Evolutionary conservation across 2,329 filamentous ascomycete genomes (phyloP).

Genomic region (Colletotrichum nymphaeae): DNA sequence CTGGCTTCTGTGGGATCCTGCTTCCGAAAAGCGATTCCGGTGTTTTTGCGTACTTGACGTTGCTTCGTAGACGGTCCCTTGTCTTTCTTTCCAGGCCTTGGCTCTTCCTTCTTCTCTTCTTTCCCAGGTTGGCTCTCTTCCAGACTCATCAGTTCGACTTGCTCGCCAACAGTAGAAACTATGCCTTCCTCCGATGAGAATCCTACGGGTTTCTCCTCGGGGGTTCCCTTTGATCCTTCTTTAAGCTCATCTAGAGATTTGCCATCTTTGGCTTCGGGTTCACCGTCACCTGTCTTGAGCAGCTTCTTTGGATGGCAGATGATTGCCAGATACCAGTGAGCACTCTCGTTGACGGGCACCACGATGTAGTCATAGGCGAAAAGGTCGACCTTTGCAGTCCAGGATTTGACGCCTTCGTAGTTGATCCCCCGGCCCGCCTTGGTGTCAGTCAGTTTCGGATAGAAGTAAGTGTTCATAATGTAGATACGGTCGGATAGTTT

Average conservation of each 20-base stretch:
- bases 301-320: constrained; percentile 88
- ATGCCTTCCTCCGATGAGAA: neutral
- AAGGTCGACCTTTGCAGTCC: constrained; percentile 88
- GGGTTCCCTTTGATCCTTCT: neutral
- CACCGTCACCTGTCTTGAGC: constrained; percentile 43
- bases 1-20: constrained; percentile 67
- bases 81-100: neutral
- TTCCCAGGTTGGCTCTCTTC: constrained; percentile 4
- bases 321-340: constrained; percentile 95
- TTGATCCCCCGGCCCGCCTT: constrained; percentile 73
- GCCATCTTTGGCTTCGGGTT: neutral
- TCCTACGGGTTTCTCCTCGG: neutral
- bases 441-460: constrained; percentile 76
- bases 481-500: constrained; percentile 75
- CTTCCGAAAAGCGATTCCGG: constrained; percentile 44
- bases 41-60: constrained; percentile 25
- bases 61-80: constrained; percentile 17
- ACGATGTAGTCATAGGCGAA: constrained; percentile 90
- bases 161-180: constrained; percentile 19
- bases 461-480: constrained; percentile 96
- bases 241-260: constrained; percentile 14
- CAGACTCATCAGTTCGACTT: constrained; percentile 21
- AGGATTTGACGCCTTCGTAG: constrained; percentile 85
- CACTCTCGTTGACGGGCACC: constrained; percentile 88
- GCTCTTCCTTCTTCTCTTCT: constrained; percentile 16